These are phyloP conservation scores for Austroboletus niveus DNA, from an alignment of 1,284 basidiomycete species.

Conservation along the genomic window DNA sequence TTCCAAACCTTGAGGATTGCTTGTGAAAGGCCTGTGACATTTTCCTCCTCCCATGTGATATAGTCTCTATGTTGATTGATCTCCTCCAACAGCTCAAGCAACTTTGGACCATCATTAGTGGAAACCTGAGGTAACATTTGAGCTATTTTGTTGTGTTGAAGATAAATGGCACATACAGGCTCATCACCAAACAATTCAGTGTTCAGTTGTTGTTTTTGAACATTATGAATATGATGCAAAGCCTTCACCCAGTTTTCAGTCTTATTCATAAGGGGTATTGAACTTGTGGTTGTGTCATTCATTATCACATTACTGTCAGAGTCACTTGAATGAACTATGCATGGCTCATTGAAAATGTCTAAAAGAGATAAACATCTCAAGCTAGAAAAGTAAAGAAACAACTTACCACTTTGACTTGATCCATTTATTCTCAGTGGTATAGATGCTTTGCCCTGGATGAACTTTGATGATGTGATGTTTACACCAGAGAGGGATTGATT, in stretches of 20 bases:
- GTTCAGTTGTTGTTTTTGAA: background rate
- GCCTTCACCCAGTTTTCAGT: constrained; percentile 13
- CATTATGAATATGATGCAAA: constrained; percentile 5
- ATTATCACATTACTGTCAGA: background rate
- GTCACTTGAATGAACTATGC: background rate
- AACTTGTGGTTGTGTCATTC: background rate
- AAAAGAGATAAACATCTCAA: background rate
- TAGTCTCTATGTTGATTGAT: constrained; percentile 23
- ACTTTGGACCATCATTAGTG: background rate
- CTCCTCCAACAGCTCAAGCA: constrained; percentile 22
- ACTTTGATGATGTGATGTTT: background rate
- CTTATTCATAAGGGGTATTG: background rate
- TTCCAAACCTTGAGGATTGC: background rate
- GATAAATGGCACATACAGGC: constrained; percentile 9
- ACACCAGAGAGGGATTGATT: accelerated
- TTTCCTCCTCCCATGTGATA: constrained; percentile 20
- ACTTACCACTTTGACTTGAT: background rate
- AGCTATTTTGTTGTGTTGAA: background rate
- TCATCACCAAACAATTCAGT: constrained; percentile 21
- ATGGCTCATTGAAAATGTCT: background rate
- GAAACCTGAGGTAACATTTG: constrained; percentile 8
- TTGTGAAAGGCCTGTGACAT: constrained; percentile 5
- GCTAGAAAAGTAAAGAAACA: background rate
- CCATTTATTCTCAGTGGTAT: background rate
- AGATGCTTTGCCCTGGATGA: background rate